A percentile compares a stretch with the other conserved stretches of the same genome.
Evolutionary conservation across 177 flowering plant species (phyloP).

Genomic region (Vitis hybrid): DNA sequence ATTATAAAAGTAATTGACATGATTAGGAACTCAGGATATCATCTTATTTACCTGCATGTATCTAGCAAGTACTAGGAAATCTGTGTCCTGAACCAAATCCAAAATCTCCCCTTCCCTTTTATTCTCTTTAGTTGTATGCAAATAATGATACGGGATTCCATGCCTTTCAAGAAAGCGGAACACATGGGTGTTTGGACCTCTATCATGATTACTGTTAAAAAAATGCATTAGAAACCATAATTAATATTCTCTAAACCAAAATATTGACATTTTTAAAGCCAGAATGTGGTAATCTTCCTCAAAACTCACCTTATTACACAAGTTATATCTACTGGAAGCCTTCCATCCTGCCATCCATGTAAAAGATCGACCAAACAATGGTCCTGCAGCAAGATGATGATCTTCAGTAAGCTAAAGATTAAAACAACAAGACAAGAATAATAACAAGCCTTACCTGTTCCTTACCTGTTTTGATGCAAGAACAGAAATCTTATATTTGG

Average conservation of each 20-base stretch:
- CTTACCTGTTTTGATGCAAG: conserved; percentile 87
- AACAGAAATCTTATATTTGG: conserved; percentile 86
- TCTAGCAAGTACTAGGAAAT: conserved; percentile 94
- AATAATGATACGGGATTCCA: conserved; percentile 70
- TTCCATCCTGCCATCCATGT: conserved; percentile 80
- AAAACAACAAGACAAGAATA: not conserved
- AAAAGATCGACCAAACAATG: conserved; percentile 89
- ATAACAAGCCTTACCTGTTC: conserved; percentile 50
- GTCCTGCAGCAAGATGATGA: conserved; percentile 49
- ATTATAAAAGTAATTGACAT: not conserved
- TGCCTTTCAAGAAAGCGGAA: conserved; percentile 76
- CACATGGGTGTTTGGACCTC: conserved; percentile 85
- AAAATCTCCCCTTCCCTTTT: conserved; percentile 79
- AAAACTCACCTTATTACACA: conserved; percentile 78
- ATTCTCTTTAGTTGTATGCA: conserved; percentile 43
- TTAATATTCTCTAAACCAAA: conserved; percentile 2
- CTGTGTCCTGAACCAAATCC: conserved; percentile 68
- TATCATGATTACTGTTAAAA: conserved; percentile 75
- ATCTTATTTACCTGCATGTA: conserved; percentile 86
- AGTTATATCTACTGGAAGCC: conserved; percentile 77
- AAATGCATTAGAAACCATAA: conserved; percentile 4
- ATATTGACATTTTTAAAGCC: not conserved
- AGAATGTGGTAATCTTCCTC: conserved; percentile 2
- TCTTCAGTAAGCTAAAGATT: conserved; percentile 1
- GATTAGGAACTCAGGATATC: not conserved